These are phyloP conservation scores for Dothideomycetes sp. DNA, from an alignment of 2,329 filamentous ascomycete genomes.

Conservation along the genomic window DNA sequence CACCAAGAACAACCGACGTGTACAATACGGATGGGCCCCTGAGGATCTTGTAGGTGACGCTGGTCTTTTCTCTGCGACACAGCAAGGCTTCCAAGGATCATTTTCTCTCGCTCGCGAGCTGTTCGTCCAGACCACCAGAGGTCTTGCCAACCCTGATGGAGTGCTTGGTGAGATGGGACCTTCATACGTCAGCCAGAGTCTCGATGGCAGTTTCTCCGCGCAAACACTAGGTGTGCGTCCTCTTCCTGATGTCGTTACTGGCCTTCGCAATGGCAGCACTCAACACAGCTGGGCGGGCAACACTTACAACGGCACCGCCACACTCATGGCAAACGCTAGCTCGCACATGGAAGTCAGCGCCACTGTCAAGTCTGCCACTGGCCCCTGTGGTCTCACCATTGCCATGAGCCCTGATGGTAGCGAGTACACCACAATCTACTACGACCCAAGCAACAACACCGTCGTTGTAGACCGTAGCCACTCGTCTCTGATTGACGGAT, in stretches of 20 bases:
- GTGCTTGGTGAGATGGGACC: conserved; percentile 24
- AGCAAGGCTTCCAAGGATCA: conserved; percentile 34
- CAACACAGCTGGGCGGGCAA: conserved; percentile 14
- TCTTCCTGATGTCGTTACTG: conserved; percentile 32
- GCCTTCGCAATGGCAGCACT: conserved; percentile 22
- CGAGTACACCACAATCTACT: conserved; percentile 35
- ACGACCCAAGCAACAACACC: conserved; percentile 33
- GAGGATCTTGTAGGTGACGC: conserved; percentile 29
- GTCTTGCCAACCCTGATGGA: conserved; percentile 25
- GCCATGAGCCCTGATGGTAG: conserved; percentile 30
- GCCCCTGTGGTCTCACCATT: conserved; percentile 30
- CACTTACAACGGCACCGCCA: conserved; percentile 17
- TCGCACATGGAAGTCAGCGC: conserved; percentile 31
- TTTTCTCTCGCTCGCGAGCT: conserved; percentile 34
- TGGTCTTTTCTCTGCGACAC: conserved; percentile 26
- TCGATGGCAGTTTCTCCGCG: conserved; percentile 26
- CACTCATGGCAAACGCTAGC: conserved; percentile 18
- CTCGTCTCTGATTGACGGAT: conserved; percentile 30
- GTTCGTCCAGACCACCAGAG: conserved; percentile 32
- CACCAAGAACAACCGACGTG: conserved; percentile 35
- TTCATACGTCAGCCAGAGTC: conserved; percentile 21
- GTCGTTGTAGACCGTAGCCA: conserved; percentile 33
- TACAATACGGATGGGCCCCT: conserved; percentile 36
- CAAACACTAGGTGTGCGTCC: conserved; percentile 34
- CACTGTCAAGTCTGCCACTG: conserved; percentile 26